Base-by-base conservation (phyloP, 176 grass and related monocot species). In the Paspalum notatum region DNA sequence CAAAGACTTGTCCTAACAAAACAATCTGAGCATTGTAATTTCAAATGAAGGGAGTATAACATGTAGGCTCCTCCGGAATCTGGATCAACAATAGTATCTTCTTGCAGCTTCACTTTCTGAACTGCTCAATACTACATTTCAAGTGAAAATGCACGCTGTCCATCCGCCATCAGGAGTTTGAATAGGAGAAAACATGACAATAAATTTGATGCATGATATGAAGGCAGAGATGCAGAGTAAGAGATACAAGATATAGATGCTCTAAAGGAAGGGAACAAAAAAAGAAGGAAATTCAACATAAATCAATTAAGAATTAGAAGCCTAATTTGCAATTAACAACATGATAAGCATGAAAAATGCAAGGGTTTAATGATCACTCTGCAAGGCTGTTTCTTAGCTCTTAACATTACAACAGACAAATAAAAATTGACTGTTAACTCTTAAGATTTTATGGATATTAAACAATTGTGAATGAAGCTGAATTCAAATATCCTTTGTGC, bases 281-380 rank as follows among this genome's bases (percentile, higher is more conserved):
- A 44, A 57, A 68, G 39, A 60, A 53, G 59, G 60, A 72, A 82
- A 0, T 41, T 14, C 68, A 74, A n/a, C 80, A 62, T 25, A 82
- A 39, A 72, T 20, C 9, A 11, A 20, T 42, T 9, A 41, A 26
- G 52, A 44, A 75, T 46, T 74, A 66, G 32, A 75, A 66, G 10
- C 1, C 27, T 51, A 25, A 25, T 38, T 74, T 74, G 12, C 38
- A 37, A 38, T 65, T 62, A 45, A 26, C 12, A 68, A 62, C 22
- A 44, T 68, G 40, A 27, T 3, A 42, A 51, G 60, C 83, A 71
- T 62, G 15, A 70, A 61, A 58, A 2, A 39, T 39, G 7, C 7
- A 41, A 40, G 27, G 26, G 46, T 26, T 43, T 39, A 66, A 14
- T 45, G 4, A 47, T 12, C 68, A 56, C 37, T 48, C 18, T 46